Conservation (phyloP, 2,329 filamentous ascomycete genomes). For the Thermoascus crustaceus region DNA sequence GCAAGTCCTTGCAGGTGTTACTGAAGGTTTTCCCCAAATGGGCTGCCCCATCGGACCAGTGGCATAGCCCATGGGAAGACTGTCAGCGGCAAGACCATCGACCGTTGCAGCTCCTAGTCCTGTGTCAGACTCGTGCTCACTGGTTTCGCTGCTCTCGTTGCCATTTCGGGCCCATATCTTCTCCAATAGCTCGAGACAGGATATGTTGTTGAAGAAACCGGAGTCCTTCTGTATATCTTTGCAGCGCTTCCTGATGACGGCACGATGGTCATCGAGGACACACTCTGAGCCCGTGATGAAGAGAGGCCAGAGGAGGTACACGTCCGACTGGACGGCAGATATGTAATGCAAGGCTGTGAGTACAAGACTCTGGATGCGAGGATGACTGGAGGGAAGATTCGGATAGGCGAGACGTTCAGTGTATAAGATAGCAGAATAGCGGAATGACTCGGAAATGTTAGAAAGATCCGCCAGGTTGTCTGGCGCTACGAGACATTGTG, state of each 20-base stretch:
- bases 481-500: slow-evolving; percentile 35
- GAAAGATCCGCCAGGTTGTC: slow-evolving; percentile 65
- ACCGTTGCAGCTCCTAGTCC: no score
- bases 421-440: slow-evolving; percentile 81
- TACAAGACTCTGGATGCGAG: slow-evolving; percentile 75
- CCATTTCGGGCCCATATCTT: slow-evolving; percentile 59
- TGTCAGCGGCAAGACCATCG: not conserved
- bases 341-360: slow-evolving; percentile 77
- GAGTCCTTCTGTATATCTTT: slow-evolving; percentile 79
- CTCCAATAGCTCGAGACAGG: slow-evolving; percentile 76
- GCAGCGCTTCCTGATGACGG: slow-evolving; percentile 70
- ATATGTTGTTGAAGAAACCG: slow-evolving; percentile 89
- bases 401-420: slow-evolving; percentile 80
- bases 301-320: slow-evolving; percentile 87
- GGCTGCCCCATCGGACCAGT: not conserved
- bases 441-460: slow-evolving; percentile 83
- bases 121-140: slow-evolving; percentile 5
- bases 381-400: slow-evolving; percentile 60
- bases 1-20: not conserved
- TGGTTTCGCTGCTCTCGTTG: slow-evolving; percentile 2
- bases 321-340: slow-evolving; percentile 69
- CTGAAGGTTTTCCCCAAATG: not conserved
- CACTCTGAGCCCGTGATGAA: slow-evolving; percentile 88
- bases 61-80: not conserved
- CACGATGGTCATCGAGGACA: slow-evolving; percentile 69